Conservation (phyloP, 257 asterid genomes). For the Ligustrum vulgare region DNA sequence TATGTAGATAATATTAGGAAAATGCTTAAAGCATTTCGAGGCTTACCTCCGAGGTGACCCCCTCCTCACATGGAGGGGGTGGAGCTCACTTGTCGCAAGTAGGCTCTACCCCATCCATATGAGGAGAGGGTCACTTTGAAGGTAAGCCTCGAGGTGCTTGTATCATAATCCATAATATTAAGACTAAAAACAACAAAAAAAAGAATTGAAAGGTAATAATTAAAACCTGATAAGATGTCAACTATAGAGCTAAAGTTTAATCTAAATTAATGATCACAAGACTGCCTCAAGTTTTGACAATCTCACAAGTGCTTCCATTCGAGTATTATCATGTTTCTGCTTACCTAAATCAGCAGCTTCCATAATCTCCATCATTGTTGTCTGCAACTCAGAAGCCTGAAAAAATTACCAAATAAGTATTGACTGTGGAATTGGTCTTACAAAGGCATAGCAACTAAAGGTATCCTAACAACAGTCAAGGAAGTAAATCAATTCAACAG, state of each 20-base stretch:
- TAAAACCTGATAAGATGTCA: conserved; percentile 2
- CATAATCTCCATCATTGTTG: conserved; percentile 90
- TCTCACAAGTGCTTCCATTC: conserved; percentile 83
- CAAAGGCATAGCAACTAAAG: conserved; percentile 7
- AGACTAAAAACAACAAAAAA: not conserved
- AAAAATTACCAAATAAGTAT: conserved; percentile 17
- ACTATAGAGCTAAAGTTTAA: conserved; percentile 9
- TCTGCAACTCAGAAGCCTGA: conserved; percentile 92
- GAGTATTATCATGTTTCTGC: conserved; percentile 89
- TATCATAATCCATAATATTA: no score
- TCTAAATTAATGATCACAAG: conserved; percentile 16
- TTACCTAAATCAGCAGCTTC: conserved; percentile 95
- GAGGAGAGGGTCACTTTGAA: no score
- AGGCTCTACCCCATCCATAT: no score
- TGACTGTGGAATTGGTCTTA: conserved; percentile 17
- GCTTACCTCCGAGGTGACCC: no score
- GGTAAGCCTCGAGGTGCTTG: no score
- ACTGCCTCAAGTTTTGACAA: conserved; percentile 82
- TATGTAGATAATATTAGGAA: no score
- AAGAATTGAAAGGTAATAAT: not conserved
- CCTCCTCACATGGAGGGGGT: no score
- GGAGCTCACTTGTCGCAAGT: no score
- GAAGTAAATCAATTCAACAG: conserved; percentile 11
- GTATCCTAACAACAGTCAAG: not conserved
- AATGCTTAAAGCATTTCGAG: no score